Percentiles rank a stretch among this genome's conserved stretches.
phyloP scores from a whole-genome alignment of 352 stramenopile species.

The Phytopythium montanum region DNA sequence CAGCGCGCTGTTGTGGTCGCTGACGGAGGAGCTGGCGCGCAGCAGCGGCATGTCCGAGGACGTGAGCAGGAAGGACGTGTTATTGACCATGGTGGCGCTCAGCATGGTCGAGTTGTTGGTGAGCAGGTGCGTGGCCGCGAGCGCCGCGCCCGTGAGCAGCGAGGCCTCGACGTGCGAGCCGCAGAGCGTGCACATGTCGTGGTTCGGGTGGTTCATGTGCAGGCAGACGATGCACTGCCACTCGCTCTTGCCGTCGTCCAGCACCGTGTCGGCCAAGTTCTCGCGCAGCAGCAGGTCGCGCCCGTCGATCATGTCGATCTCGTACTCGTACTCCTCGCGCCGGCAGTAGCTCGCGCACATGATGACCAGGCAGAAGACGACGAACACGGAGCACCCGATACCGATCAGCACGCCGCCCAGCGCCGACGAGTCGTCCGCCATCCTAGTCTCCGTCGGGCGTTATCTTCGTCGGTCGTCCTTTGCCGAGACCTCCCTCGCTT shows the following conservation, averaged over 20 bases:
- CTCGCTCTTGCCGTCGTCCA: conserved; percentile 55
- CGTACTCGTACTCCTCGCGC: conserved; percentile 27
- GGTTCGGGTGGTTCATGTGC: conserved; percentile 72
- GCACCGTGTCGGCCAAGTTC: conserved; percentile 60
- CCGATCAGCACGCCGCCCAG: conserved; percentile 26
- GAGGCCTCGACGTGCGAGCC: conserved; percentile 58
- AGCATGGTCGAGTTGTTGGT: conserved; percentile 12
- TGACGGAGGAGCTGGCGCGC: conserved; percentile 13
- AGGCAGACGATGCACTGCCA: conserved; percentile 76
- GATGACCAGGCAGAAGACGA: conserved; percentile 48
- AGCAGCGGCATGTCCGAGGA: conserved; percentile 18
- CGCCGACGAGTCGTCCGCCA: conserved; percentile 21
- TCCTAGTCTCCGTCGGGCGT: neutral
- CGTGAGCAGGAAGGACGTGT: conserved; percentile 12
- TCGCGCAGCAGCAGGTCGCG: conserved; percentile 52
- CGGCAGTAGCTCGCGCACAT: conserved; percentile 38
- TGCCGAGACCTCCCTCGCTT: no score
- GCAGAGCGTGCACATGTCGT: conserved; percentile 54
- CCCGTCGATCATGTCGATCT: conserved; percentile 52
- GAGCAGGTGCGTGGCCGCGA: conserved; percentile 15
- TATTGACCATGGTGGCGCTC: conserved; percentile 15
- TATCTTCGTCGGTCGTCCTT: neutral
- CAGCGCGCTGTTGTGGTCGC: neutral
- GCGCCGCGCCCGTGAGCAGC: conserved; percentile 30
- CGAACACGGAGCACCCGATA: conserved; percentile 27